A percentile compares a stretch with the other conserved stretches of the same genome.
Evolutionary conservation across 2,329 filamentous ascomycete species (phyloP).

Genomic region (Eutypa lata): DNA sequence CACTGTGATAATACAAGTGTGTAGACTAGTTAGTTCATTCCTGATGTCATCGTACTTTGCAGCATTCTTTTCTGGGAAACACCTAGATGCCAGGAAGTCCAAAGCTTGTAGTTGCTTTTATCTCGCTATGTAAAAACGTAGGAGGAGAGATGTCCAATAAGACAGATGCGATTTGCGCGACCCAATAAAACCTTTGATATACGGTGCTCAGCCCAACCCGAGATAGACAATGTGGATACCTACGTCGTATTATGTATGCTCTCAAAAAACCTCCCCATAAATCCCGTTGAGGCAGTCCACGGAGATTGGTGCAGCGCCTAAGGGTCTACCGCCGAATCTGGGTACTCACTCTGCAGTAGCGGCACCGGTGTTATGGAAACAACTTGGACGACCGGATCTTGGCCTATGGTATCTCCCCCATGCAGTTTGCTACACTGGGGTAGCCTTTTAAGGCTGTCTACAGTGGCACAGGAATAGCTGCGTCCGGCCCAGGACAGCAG

Average conservation of each 20-base stretch:
- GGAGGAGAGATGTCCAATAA: background rate
- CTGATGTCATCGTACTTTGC: too few species aligned
- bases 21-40: too few species aligned
- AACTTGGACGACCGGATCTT: background rate
- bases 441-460: too few species aligned
- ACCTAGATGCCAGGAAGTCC: too few species aligned
- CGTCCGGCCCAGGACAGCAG: background rate
- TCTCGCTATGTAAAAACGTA: too few species aligned
- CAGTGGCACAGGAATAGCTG: background rate
- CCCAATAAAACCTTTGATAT: background rate
- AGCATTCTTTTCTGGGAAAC: too few species aligned
- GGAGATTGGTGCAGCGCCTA: background rate
- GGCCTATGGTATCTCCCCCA: background rate
- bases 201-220: background rate
- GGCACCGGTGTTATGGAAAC: background rate
- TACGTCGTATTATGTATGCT: background rate
- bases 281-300: background rate
- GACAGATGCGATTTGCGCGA: background rate
- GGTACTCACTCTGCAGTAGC: background rate
- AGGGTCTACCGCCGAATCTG: background rate
- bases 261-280: background rate
- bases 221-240: background rate
- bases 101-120: too few species aligned
- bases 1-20: too few species aligned
- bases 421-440: background rate